A percentile compares a stretch with the other conserved stretches of the same genome.
These are phyloP conservation scores for Prosopis cineraria DNA, from an alignment of 306 rosid genomes.

Conservation along the genomic window DNA sequence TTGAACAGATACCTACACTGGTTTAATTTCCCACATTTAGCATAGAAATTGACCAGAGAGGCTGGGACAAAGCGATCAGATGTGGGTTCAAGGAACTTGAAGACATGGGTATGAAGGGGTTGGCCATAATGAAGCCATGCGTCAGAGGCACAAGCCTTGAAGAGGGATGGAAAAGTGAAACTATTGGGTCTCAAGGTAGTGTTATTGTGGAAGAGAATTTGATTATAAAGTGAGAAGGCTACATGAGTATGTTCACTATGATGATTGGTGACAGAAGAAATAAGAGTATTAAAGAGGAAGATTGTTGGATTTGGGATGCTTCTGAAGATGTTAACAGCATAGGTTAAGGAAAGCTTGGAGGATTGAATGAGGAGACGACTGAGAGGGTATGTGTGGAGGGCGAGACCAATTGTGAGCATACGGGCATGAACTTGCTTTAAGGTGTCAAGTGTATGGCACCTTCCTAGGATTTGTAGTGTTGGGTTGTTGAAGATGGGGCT, in stretches of 20 bases:
- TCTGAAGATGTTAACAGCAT: constrained; percentile 41
- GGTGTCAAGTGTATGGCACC: constrained; percentile 30
- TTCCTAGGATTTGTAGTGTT: constrained; percentile 30
- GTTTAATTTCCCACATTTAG: constrained; percentile 42
- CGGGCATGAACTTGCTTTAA: constrained; percentile 49
- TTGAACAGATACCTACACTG: constrained; percentile 37
- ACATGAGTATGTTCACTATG: constrained; percentile 11
- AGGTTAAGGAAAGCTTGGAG: constrained; percentile 35
- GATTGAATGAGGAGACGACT: constrained; percentile 41
- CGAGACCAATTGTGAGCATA: constrained; percentile 39
- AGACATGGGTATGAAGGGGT: constrained; percentile 49
- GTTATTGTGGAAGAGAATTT: constrained; percentile 30
- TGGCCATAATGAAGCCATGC: constrained; percentile 41
- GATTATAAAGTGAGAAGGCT: constrained; percentile 43
- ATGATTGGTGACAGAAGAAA: constrained; percentile 38
- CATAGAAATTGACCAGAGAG: constrained; percentile 48
- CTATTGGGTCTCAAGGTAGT: constrained; percentile 38
- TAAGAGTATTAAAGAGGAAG: constrained; percentile 54
- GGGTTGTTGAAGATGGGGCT: constrained; percentile 38
- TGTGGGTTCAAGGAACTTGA: constrained; percentile 48
- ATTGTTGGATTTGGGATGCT: constrained; percentile 39
- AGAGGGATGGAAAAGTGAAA: constrained; percentile 58
- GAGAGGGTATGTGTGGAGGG: constrained; percentile 45
- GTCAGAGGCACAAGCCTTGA: constrained; percentile 39
- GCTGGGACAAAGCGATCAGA: constrained; percentile 49